Evolutionary conservation across 345 rosid species (phyloP).

Genomic region (Streptanthus diversifolius): DNA sequence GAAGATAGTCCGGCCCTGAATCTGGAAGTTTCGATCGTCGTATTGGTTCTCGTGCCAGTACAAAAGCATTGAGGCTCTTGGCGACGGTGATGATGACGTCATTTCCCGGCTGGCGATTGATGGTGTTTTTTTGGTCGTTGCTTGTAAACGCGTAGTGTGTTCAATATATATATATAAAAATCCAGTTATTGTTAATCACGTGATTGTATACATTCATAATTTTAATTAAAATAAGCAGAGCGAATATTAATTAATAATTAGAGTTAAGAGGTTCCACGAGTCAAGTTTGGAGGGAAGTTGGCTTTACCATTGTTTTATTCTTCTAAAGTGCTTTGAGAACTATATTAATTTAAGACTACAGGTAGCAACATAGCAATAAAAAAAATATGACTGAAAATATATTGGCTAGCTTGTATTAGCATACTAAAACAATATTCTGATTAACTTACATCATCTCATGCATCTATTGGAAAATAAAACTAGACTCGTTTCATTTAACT

Average conservation of each 20-base stretch:
- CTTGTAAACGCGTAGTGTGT: background rate
- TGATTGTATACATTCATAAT: background rate
- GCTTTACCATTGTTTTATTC: background rate
- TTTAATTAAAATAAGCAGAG: background rate
- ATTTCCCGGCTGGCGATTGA: background rate
- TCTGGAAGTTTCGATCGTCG: conserved; percentile 25
- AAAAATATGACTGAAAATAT: background rate
- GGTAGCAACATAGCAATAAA: background rate
- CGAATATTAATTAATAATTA: background rate
- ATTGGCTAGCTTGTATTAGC: background rate
- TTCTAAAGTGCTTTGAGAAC: background rate
- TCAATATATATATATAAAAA: background rate
- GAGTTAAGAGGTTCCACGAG: background rate
- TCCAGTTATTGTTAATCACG: background rate
- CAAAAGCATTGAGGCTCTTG: conserved; percentile 18
- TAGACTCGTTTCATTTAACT: too few species aligned
- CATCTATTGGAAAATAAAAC: too few species aligned
- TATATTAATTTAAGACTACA: background rate
- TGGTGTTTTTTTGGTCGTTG: background rate
- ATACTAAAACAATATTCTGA: too few species aligned
- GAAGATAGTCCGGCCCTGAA: conserved; percentile 22
- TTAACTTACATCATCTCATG: too few species aligned
- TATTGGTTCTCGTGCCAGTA: conserved; percentile 37
- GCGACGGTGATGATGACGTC: conserved; percentile 37
- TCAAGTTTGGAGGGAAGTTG: background rate